Conservation (phyloP, 352 stramenopile genomes). For the Ophiocytium majus region DNA sequence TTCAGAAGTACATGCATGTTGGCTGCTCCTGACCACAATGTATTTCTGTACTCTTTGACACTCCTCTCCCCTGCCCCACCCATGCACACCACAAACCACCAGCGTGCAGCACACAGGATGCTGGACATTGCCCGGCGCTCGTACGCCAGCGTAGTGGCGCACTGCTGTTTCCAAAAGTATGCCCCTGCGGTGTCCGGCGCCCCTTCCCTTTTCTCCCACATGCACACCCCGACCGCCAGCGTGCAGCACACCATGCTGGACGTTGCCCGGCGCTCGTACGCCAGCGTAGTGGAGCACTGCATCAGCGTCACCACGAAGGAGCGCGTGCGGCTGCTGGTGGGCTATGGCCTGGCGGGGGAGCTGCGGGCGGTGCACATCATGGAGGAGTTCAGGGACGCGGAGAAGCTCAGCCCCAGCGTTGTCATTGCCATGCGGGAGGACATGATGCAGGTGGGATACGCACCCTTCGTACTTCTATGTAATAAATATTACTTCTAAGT, state of each 20-base stretch:
- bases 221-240: background rate
- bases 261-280: constrained; percentile 1
- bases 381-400: background rate
- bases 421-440: constrained; percentile 13
- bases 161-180: too few relatives aligned
- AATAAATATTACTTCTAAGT: too few relatives aligned
- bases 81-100: too few relatives aligned
- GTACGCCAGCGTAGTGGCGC: background rate
- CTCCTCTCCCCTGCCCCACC: too few relatives aligned
- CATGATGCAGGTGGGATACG: constrained; percentile 30
- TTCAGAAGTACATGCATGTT: too few relatives aligned
- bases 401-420: constrained; percentile 6
- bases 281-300: background rate
- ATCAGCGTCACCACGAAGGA: background rate
- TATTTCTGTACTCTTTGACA: too few relatives aligned
- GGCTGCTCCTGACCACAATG: too few relatives aligned
- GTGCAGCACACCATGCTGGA: constrained; percentile 27
- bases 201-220: too few relatives aligned
- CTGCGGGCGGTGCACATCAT: constrained; percentile 13
- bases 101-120: constrained; percentile 25
- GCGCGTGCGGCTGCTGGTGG: constrained; percentile 7
- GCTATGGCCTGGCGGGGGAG: constrained; percentile 18
- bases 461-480: too few relatives aligned
- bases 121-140: constrained; percentile 17
- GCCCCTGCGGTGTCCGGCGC: too few relatives aligned